Evolutionary conservation across 2,329 filamentous ascomycete genomes (phyloP), one percentile per base, ranked within the genome.

Genomic region (Diplocarpon rosae): DNA sequence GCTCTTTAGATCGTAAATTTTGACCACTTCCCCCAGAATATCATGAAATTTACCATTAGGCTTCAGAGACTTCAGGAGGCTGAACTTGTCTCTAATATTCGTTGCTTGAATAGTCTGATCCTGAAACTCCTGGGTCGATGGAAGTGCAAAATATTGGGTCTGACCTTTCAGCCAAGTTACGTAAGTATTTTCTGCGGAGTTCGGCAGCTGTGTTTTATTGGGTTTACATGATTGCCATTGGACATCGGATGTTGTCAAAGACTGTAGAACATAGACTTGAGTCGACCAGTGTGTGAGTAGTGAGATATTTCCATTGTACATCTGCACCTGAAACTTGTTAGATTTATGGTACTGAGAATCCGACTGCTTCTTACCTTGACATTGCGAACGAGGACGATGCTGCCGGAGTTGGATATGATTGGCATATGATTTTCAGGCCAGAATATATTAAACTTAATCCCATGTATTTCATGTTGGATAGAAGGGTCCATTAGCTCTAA

Each of bases 21-120:
- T 78, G 37, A 88, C 72, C 2, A 94, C 76, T 57, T 89, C 74
- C 1, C 75, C 87, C 14, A 85, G 67, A 1, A 93, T 59, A 58
- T 95, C 78, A 55, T 73, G 77, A 57, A 81, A 93, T n/a, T 16
- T 16, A 2, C 35, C 43, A 12, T 63, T 61, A 0, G 71, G 64
- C 2, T 65, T 56, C 1, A 86, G 64, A 53, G 88, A 75, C 51
- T 80, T 70, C 42, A 95, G 70, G 14, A 81, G 65, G 30, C 67
- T 68, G 55, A 80, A 82, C 58, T 83, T 87, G 9, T 72, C 58
- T 36, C 64, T 71, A 37, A 67, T 34, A 35, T 70, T 70, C 31
- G 59, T 49, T 0, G 75, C 72, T 32, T 61, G 61, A 0, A 60
- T 49, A 0, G 75, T 72, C 32, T 61, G 61, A 0, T 48, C 39